phyloP scores from a whole-genome alignment of 192 early-diverging fungal species.

The Phycomyces blakesleeanus region DNA sequence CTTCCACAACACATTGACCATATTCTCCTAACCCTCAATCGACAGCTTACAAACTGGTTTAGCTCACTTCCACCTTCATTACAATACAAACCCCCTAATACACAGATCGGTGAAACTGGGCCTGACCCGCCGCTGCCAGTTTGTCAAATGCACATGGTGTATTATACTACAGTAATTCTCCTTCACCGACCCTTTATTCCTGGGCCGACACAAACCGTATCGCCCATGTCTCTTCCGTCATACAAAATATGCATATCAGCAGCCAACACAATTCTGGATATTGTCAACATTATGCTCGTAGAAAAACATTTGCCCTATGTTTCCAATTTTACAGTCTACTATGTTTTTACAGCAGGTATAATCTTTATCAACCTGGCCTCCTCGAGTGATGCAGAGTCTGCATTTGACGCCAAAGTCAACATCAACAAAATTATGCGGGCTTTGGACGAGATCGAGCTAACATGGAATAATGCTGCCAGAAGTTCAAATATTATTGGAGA shows the following conservation, averaged over 20 bases:
- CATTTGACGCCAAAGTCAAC: conserved; percentile 32
- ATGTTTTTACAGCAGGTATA: conserved; percentile 32
- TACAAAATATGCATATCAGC: conserved; percentile 26
- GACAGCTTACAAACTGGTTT: conserved; percentile 38
- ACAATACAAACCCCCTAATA: conserved; percentile 42
- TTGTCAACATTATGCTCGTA: conserved; percentile 27
- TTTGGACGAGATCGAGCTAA: conserved; percentile 27
- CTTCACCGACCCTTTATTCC: conserved; percentile 54
- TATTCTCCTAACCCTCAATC: conserved; percentile 27
- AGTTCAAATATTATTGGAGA: conserved; percentile 31
- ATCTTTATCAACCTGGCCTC: conserved; percentile 36
- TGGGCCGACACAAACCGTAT: conserved; percentile 22
- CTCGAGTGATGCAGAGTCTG: conserved; percentile 6
- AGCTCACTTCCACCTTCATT: conserved; percentile 37
- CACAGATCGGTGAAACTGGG: conserved; percentile 16
- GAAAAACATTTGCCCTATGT: conserved; percentile 19
- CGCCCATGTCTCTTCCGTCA: conserved; percentile 26
- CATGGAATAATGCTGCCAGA: conserved; percentile 25
- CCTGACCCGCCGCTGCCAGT: conserved; percentile 23
- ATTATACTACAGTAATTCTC: conserved; percentile 48
- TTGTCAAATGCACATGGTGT: conserved; percentile 43
- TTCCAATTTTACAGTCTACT: conserved; percentile 27
- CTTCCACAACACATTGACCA: conserved; percentile 24
- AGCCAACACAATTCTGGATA: conserved; percentile 25
- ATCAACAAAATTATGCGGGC: conserved; percentile 34